Base-by-base conservation (phyloP, 1,284 basidiomycete species). In the Sanguinoderma infundibulare region DNA sequence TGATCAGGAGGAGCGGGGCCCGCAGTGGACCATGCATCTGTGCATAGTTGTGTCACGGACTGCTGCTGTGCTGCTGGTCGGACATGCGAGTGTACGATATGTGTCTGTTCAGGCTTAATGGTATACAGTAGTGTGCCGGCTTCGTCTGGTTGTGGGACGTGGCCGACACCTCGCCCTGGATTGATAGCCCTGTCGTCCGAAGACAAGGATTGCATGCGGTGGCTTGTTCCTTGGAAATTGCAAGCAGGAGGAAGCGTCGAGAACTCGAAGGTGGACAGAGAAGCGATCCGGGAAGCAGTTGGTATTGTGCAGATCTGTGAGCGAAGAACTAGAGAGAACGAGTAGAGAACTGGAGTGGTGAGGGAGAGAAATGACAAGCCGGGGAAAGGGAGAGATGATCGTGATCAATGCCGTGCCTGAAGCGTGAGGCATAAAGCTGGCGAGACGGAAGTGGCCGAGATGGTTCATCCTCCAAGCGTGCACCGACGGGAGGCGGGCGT, bases 361-460 rank as follows among this genome's bases (percentile, higher is more conserved):
- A 53, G 26, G 46, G 28, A 49, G 15, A n/a, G 5, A 9, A 35
- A 14, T 38, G 46, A 59, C 36, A 34, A 55, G 55, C 39, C 17
- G 30, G 32, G 60, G 60, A 53, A 49, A 36, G 38, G 42, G 32
- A 44, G 53, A 49, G 49, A 53, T 58, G 55, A 65, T 49, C 57
- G 44, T 57, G 60, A 59, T 59, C 54, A 56, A 52, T 30, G 42
- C 35, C 28, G 58, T 60, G 63, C 62, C 62, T 63, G 62, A 60
- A 47, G 55, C 62, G 46, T 53, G 53, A 59, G 59, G 35, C 44
- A 52, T 58, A 50, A 59, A 55, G 20, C 5, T 32, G n/a, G 49
- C 32, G 17, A 36, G 49, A 28, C 26, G 46, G 20, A 34, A 10
- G 20, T 34, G 10, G 49, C n/a, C 30, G 32, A 24, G 17, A 51